Evolutionary conservation across 495 filamentous ascomycete species (phyloP).

Genomic region (Aspergillus leporis): DNA sequence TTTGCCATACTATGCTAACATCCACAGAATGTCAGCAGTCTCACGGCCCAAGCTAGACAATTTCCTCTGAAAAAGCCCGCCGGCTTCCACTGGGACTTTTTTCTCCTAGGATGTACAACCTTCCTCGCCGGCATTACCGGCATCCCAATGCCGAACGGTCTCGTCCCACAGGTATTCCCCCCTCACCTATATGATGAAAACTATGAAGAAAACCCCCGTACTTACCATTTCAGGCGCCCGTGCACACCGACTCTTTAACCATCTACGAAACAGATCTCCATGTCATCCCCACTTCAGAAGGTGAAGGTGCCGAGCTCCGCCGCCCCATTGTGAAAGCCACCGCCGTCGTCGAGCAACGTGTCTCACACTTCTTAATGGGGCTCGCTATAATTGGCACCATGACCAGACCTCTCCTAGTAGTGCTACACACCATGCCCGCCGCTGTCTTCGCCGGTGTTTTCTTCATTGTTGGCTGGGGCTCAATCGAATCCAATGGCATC

Average conservation of each 20-base stretch:
- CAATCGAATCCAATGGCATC: slow-evolving; percentile 71
- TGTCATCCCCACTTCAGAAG: slow-evolving; percentile 53
- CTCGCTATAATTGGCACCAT: slow-evolving; percentile 79
- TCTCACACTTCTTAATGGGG: slow-evolving; percentile 76
- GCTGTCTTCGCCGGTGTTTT: slow-evolving; percentile 77
- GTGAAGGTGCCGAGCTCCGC: slow-evolving; percentile 51
- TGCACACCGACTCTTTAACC: slow-evolving; percentile 63
- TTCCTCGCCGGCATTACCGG: slow-evolving; percentile 77
- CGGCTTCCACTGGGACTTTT: slow-evolving; percentile 89
- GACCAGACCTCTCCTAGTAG: slow-evolving; percentile 72
- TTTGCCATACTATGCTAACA: slow-evolving; percentile 12
- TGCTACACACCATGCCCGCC: slow-evolving; percentile 76
- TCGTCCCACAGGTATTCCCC: slow-evolving; percentile 67
- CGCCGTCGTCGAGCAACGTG: slow-evolving; percentile 79
- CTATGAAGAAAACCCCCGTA: too few species aligned
- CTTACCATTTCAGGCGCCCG: slow-evolving; percentile 73
- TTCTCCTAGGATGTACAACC: slow-evolving; percentile 80
- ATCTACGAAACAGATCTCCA: slow-evolving; percentile 54
- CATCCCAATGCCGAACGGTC: slow-evolving; percentile 82
- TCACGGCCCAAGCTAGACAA: slow-evolving; percentile 81
- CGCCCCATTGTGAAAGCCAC: slow-evolving; percentile 54
- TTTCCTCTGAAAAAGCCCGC: slow-evolving; percentile 83
- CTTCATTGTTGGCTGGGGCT: slow-evolving; percentile 82
- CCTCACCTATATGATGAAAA: neutral
- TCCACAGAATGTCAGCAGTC: slow-evolving; percentile 58